phyloP scores from a whole-genome alignment of 225 moss, liverwort and hornwort genomes.

The Asterella californica region DNA sequence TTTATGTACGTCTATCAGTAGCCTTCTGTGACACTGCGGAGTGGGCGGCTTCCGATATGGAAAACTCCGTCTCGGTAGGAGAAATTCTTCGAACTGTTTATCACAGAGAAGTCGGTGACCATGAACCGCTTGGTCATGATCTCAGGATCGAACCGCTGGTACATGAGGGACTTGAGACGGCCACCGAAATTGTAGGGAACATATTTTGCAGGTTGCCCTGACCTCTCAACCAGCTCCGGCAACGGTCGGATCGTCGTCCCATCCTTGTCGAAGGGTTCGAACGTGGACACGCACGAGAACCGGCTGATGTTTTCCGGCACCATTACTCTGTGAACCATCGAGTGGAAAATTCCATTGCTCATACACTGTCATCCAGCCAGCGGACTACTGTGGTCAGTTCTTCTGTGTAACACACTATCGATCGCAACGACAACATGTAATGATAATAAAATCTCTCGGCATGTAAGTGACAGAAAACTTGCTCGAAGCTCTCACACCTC shows the following conservation, averaged over 20 bases:
- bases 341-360: conserved; percentile 24
- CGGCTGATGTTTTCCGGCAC: background rate
- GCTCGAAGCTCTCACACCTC: no score
- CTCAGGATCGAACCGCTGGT: conserved; percentile 12
- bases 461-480: no score
- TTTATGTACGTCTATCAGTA: conserved; percentile 5
- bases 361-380: conserved; percentile 19
- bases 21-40: conserved; percentile 12
- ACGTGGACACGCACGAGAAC: conserved; percentile 22
- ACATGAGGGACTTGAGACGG: background rate
- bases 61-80: conserved; percentile 19
- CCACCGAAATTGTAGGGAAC: conserved; percentile 10
- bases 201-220: conserved; percentile 16
- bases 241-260: background rate
- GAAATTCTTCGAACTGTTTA: conserved; percentile 6
- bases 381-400: background rate
- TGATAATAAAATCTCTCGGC: no score
- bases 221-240: conserved; percentile 22
- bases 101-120: conserved; percentile 6
- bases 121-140: conserved; percentile 26
- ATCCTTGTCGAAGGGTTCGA: conserved; percentile 14
- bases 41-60: conserved; percentile 2
- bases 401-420: background rate
- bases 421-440: background rate
- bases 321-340: conserved; percentile 13